A percentile compares a stretch with the other conserved stretches of the same genome.
phyloP scores from a whole-genome alignment of 2,329 filamentous ascomycete genomes.

The Penicillium sp. region DNA sequence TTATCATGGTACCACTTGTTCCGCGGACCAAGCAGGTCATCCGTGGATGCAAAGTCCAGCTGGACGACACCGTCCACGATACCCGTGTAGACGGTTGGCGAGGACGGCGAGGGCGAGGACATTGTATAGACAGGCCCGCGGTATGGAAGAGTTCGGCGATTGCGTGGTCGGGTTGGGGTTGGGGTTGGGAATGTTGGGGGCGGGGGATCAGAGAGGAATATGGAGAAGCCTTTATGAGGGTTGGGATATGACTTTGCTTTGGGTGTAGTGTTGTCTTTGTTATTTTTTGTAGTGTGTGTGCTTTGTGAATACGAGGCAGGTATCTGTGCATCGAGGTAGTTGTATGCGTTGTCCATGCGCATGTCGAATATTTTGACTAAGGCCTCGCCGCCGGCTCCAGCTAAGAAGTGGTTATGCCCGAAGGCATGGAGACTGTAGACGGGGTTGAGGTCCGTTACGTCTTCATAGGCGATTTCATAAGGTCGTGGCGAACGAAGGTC shows the following conservation, averaged over 20 bases:
- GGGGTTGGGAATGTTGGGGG: conserved; percentile 10
- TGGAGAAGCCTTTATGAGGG: conserved; percentile 41
- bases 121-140: conserved; percentile 48
- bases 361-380: conserved; percentile 64
- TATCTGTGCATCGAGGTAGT: conserved; percentile 29
- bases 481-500: conserved; percentile 56
- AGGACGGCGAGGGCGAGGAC: conserved; percentile 46
- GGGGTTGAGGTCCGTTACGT: conserved; percentile 57
- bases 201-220: conserved; percentile 41
- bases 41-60: conserved; percentile 46
- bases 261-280: not conserved
- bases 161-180: conserved; percentile 3
- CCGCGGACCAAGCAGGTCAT: conserved; percentile 38
- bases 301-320: conserved; percentile 1
- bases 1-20: conserved; percentile 36
- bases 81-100: conserved; percentile 48
- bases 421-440: conserved; percentile 60
- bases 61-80: conserved; percentile 44
- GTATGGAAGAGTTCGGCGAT: conserved; percentile 32
- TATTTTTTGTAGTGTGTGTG: not conserved
- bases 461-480: conserved; percentile 52
- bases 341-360: conserved; percentile 47
- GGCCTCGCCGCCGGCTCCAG: conserved; percentile 57
- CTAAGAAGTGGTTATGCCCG: conserved; percentile 57
- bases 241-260: conserved; percentile 1